Percentiles rank a stretch among this genome's conserved stretches.
phyloP scores from a whole-genome alignment of 1,284 basidiomycete genomes.

The Cutaneotrichosporon arboriforme region DNA sequence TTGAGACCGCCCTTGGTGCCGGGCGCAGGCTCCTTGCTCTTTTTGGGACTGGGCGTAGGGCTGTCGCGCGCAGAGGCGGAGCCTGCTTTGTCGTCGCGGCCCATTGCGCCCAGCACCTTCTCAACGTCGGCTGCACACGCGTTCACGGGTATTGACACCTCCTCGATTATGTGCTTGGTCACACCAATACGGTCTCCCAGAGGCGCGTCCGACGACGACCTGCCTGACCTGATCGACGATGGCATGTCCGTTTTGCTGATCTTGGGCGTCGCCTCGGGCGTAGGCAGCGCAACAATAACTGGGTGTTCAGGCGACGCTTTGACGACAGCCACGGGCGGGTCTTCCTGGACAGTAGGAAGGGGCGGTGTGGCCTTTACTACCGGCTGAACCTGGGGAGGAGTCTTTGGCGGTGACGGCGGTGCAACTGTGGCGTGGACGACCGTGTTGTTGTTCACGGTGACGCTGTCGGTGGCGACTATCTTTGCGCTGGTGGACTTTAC shows the following conservation, averaged over 20 bases:
- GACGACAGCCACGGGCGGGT: not conserved
- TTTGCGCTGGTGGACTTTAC: no score
- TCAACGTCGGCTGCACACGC: not conserved
- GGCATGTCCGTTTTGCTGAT: not conserved
- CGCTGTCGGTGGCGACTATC: no score
- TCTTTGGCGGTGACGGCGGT: not conserved
- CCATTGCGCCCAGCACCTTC: not conserved
- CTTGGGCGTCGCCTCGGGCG: not conserved
- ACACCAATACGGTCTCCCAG: not conserved
- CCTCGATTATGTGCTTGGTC: not conserved
- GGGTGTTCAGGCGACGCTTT: not conserved
- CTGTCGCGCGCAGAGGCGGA: no score
- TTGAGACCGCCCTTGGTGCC: not conserved
- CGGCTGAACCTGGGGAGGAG: not conserved
- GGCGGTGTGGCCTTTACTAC: not conserved
- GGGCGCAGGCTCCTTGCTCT: not conserved
- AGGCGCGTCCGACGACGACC: not conserved
- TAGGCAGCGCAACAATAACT: not conserved
- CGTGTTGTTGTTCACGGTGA: not conserved
- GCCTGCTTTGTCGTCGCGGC: not conserved
- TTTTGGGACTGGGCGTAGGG: no score
- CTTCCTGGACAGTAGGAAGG: not conserved
- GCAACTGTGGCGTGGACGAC: not conserved
- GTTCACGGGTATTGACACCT: not conserved
- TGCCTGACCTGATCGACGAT: not conserved